Base-by-base conservation (phyloP, 345 rosid genomes). In the Theobroma cacao region DNA sequence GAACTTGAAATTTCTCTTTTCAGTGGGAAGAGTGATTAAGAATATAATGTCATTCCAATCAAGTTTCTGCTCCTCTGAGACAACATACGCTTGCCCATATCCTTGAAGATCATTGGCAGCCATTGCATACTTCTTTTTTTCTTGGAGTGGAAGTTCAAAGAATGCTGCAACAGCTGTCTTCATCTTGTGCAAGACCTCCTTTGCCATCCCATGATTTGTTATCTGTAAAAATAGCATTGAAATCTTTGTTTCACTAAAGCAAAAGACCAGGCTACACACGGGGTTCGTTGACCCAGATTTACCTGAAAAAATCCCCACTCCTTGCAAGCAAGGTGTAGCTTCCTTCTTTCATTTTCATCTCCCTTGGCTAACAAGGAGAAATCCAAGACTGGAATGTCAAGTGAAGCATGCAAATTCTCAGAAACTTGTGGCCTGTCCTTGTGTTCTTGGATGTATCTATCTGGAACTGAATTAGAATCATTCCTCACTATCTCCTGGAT, bases 261-360 rank as follows among this genome's bases (percentile, higher is more conserved):
- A 15, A 15, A 1, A 55, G 11, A 2, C 60, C 60, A n/a, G 28
- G n/a, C 20, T n/a, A n/a, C n/a, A n/a, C n/a, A n/a, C n/a, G n/a
- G n/a, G n/a, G n/a, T n/a, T n/a, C n/a, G n/a, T n/a, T n/a, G n/a
- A n/a, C n/a, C n/a, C n/a, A n/a, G n/a, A 28, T 30, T 61, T 61
- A 61, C 65, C 65, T 61, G 65, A 72, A 83, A 86, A 79, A 83
- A 83, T 11, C 82, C 88, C 86, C 85, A 83, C 8, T 75, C 80
- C 65, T 61, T 79, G 86, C 88, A 83, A 50, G 79, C 83, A 26
- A 48, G 3, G 48, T 83, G 73, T 34, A 81, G 72, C 61, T 74
- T 86, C 33, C 31, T 33, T 3, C 26, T 72, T 55, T 81, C 83
- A 59, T 66, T 70, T 6, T 31, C 43, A 34, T 81, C 77, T 4